Evolutionary conservation across 495 filamentous ascomycete genomes (phyloP).

Genomic region (Lindgomyces ingoldianus): DNA sequence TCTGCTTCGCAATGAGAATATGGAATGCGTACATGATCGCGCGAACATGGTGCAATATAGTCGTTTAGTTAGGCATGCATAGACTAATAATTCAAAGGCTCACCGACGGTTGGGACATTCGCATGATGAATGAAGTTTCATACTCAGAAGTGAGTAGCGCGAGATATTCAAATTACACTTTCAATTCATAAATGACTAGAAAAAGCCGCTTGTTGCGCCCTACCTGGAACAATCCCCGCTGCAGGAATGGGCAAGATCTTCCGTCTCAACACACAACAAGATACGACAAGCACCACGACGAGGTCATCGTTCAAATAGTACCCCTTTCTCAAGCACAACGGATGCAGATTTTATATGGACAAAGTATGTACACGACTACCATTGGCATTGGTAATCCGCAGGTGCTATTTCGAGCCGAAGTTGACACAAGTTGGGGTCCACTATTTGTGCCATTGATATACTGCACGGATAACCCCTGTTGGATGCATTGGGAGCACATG

Average conservation of each 20-base stretch:
- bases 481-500: conserved; percentile 1
- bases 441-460: conserved; percentile 15
- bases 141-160: neutral
- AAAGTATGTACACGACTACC: conserved; percentile 11
- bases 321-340: neutral
- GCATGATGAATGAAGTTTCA: neutral
- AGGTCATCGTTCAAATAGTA: neutral
- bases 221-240: conserved; percentile 4
- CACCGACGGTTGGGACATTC: neutral
- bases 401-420: neutral
- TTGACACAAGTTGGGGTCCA: conserved; percentile 19
- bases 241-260: conserved; percentile 4
- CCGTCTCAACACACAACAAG: neutral
- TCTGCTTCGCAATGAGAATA: neutral
- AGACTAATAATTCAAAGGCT: neutral
- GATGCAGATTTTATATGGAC: conserved; percentile 7
- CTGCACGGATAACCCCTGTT: conserved; percentile 13
- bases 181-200: neutral
- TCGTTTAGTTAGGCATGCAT: neutral
- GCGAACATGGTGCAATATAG: neutral
- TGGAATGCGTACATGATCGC: conserved; percentile 2
- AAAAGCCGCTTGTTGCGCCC: conserved; percentile 3
- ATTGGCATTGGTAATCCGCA: conserved; percentile 10
- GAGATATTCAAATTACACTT: neutral
- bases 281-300: neutral